A percentile compares a stretch with the other conserved stretches of the same genome.
These are phyloP conservation scores for Chytriomyces sp. DNA, from an alignment of 192 early-diverging fungal genomes.

Conservation along the genomic window DNA sequence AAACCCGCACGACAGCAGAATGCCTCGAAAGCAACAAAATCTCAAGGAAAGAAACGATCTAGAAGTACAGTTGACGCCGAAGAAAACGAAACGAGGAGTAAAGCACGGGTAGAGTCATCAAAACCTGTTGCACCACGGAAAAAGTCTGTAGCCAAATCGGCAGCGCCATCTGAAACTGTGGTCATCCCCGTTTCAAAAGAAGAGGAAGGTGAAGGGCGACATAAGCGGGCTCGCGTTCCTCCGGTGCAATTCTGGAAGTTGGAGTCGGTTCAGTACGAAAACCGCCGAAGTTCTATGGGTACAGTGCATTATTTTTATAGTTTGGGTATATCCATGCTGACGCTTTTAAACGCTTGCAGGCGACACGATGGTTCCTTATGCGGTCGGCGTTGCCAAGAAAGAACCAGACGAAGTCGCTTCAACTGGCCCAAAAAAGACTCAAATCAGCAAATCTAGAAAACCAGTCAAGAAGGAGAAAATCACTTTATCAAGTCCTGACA, in stretches of 20 bases:
- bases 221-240: constrained; percentile 18
- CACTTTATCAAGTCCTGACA: constrained; percentile 32
- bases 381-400: constrained; percentile 35
- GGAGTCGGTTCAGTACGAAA: constrained; percentile 43
- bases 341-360: no score
- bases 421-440: no score
- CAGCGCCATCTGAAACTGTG: background rate
- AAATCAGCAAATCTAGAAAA: background rate
- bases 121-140: background rate
- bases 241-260: constrained; percentile 49
- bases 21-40: background rate
- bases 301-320: background rate
- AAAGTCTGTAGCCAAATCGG: background rate
- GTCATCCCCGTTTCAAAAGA: constrained; percentile 16
- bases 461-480: constrained; percentile 30
- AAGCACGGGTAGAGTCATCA: background rate
- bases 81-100: background rate
- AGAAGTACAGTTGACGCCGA: background rate
- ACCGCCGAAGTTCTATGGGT: constrained; percentile 13
- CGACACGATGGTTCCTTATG: constrained; percentile 33
- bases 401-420: constrained; percentile 24
- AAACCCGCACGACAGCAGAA: background rate
- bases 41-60: background rate
- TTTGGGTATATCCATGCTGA: background rate
- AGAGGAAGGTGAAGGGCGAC: constrained; percentile 33